Evolutionary conservation across 345 rosid species (phyloP), one percentile per base, ranked within the genome.

Genomic region (Sonneratia alba): DNA sequence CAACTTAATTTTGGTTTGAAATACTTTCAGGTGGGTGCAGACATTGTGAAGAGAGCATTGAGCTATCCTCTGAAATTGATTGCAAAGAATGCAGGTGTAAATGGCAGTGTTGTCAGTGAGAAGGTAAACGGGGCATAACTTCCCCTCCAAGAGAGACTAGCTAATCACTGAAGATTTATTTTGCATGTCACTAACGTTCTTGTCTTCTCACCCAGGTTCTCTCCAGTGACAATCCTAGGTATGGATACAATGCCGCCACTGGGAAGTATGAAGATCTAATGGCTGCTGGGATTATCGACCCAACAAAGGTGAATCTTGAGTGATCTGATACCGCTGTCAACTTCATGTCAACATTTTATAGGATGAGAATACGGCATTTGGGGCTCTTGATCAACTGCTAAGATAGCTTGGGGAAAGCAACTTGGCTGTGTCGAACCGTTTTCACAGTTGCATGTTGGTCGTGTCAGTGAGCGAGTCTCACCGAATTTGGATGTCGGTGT

Each of bases 271-370:
- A 95, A 69, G 99, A 95, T 81, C 66, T 95, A 42, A 95, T 92
- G 98, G 85, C 98, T 71, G 96, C 94, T 63, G 97, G 99, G 55
- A 95, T 95, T 51, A 95, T 95, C 0, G 97, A 95, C 77, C 99
- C 99, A 70, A 90, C 97, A 14, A 95, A 95, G 92, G 96, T 86
- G 40, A 40, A 81, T 65, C n/a, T 9, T 42, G 45, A 9, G 3
- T 42, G 45, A 42, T 38, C 15, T n/a, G 21, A 53, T 53, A 42
- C 10, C 0, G 45, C 45, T 42, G 45, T 27, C 0, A 55, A 55
- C 59, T 16, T 16, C 7, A 6, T 3, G 7, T 5, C 18, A 12
- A 16, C 15, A 47, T 14, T 47, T 27, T 27, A 27, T 27, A 27
- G 51, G 18, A 55, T 55, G 15, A 5, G 59, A 22, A 55, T 55